Evolutionary conservation across 768 basidiomycete species (phyloP).

Genomic region (Suillus alpinus): DNA sequence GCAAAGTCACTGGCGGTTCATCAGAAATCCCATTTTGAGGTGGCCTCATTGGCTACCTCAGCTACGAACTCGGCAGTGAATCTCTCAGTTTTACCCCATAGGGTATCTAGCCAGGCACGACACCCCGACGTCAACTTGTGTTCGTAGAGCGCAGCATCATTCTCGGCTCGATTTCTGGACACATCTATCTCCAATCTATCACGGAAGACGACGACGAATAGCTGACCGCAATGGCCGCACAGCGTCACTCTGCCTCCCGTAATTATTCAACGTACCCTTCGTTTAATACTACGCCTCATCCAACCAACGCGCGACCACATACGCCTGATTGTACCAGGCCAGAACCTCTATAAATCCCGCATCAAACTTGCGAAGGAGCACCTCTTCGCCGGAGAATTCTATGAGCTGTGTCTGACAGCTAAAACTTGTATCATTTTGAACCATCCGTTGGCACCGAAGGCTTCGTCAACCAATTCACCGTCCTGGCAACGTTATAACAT

Average conservation of each 20-base stretch:
- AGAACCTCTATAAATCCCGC: conserved; percentile 57
- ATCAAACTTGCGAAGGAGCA: conserved; percentile 72
- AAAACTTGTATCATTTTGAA: conserved; percentile 57
- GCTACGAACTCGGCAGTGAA: conserved; percentile 74
- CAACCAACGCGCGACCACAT: conserved; percentile 22
- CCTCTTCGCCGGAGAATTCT: conserved; percentile 83
- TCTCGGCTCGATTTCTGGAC: conserved; percentile 50
- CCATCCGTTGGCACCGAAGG: conserved; percentile 19
- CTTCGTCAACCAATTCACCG: conserved; percentile 16
- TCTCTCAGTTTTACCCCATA: conserved; percentile 46
- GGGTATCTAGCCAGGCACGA: conserved; percentile 22
- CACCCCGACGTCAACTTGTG: conserved; percentile 74
- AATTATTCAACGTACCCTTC: conserved; percentile 12
- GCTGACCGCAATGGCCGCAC: conserved; percentile 44
- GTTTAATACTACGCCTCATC: conserved; percentile 18
- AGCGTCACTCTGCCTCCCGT: conserved; percentile 14
- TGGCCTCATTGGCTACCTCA: conserved; percentile 73
- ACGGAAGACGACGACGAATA: conserved; percentile 57
- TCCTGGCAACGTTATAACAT: conserved; percentile 73
- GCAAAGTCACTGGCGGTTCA: conserved; percentile 45
- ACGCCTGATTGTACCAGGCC: conserved; percentile 49
- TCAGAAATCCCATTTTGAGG: conserved; percentile 77
- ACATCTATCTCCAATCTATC: conserved; percentile 64
- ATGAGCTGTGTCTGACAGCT: conserved; percentile 90
- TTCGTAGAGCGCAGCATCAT: conserved; percentile 81